phyloP scores from a whole-genome alignment of 1,139 yeast genomes.

The Candida sp. region DNA sequence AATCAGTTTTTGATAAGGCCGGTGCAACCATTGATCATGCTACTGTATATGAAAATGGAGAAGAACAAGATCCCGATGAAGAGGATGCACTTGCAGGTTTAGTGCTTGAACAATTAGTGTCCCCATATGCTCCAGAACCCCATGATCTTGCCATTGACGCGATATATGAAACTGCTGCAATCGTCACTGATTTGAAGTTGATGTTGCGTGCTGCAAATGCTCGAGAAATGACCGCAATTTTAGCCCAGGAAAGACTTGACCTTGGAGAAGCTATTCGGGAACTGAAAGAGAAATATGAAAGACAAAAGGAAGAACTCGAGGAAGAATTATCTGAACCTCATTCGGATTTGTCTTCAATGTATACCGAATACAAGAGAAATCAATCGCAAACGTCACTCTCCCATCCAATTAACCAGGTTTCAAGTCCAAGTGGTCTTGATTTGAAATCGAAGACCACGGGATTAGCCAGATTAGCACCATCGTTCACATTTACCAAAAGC shows the following conservation, averaged over 20 bases:
- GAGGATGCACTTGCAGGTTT: conserved; percentile 15
- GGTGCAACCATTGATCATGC: conserved; percentile 11
- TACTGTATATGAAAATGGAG: conserved; percentile 5
- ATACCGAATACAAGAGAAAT: conserved; percentile 4
- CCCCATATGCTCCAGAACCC: conserved; percentile 52
- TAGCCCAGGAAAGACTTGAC: conserved; percentile 33
- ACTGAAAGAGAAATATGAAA: conserved; percentile 14
- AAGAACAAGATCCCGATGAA: conserved; percentile 9
- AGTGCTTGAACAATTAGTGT: conserved; percentile 52
- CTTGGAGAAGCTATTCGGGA: conserved; percentile 17
- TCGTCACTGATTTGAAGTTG: conserved; percentile 61
- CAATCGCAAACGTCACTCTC: conserved; percentile 5
- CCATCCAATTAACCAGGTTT: background rate
- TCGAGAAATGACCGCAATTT: conserved; percentile 49
- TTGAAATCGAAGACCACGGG: conserved; percentile 10
- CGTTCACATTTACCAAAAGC: conserved; percentile 13
- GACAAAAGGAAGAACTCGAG: conserved; percentile 9
- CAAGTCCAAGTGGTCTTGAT: conserved; percentile 3
- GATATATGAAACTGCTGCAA: conserved; percentile 56
- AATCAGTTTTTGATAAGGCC: conserved; percentile 34
- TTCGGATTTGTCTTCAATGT: conserved; percentile 1
- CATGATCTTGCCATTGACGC: conserved; percentile 52
- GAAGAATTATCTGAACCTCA: conserved; percentile 6
- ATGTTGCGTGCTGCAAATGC: conserved; percentile 62
- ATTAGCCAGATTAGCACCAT: conserved; percentile 22